Evolutionary conservation across 140 eudicot species (phyloP).

Genomic region (Cichorium intybus): DNA sequence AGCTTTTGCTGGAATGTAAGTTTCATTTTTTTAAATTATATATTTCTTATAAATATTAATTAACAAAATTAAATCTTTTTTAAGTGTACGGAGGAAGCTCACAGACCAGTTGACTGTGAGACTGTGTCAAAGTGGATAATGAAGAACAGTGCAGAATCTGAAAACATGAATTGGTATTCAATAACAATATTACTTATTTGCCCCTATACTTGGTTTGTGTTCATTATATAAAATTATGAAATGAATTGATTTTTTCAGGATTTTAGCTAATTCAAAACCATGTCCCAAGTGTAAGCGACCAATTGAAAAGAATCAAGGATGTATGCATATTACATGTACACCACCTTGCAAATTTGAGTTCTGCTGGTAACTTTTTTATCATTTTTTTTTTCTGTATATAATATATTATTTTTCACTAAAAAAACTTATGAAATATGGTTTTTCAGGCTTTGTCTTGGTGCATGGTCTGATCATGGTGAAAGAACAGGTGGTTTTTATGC

Average conservation of each 20-base stretch:
- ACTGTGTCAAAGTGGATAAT: conserved; percentile 76
- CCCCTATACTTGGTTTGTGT: conserved; percentile 2
- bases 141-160: conserved; percentile 82
- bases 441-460: conserved; percentile 94
- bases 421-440: conserved; percentile 10
- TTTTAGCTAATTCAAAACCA: conserved; percentile 94
- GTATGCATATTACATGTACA: conserved; percentile 97
- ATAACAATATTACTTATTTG: background rate
- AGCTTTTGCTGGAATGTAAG: conserved; percentile 98
- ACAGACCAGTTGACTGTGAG: conserved; percentile 80
- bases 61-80: background rate
- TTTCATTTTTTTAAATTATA: conserved; percentile 1
- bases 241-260: conserved; percentile 47
- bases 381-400: background rate
- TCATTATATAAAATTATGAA: too few species aligned
- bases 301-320: conserved; percentile 97
- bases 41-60: background rate
- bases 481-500: conserved; percentile 99
- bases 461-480: conserved; percentile 98
- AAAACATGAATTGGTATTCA: conserved; percentile 75
- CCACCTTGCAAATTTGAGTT: conserved; percentile 98
- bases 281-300: conserved; percentile 99
- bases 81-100: conserved; percentile 87
- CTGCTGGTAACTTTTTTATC: conserved; percentile 68
- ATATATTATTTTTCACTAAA: background rate